A percentile compares a stretch with the other conserved stretches of the same genome.
phyloP scores from a whole-genome alignment of 306 rosid species.

The Acacia crassicarpa region DNA sequence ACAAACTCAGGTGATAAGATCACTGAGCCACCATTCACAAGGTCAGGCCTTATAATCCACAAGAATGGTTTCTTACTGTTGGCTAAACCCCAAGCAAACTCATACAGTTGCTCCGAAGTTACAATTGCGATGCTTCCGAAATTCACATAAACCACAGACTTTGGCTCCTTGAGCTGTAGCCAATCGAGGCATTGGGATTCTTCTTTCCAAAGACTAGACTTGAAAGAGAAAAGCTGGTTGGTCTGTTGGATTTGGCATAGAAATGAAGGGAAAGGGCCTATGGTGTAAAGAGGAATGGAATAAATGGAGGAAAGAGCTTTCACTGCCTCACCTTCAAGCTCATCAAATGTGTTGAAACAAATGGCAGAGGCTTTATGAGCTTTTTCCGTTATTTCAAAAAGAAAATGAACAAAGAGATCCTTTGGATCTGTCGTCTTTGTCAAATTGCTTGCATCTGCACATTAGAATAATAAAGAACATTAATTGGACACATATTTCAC shows the following conservation, averaged over 20 bases:
- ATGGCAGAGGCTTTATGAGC: not conserved
- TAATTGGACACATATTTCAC: not conserved
- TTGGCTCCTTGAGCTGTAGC: not conserved
- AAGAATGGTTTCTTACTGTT: not conserved
- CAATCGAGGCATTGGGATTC: not conserved
- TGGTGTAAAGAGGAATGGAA: not conserved
- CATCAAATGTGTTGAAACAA: not conserved
- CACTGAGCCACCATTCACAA: not conserved
- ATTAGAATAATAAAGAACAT: not conserved
- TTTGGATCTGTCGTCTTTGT: not conserved
- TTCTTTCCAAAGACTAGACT: not conserved
- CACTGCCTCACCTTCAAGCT: not conserved
- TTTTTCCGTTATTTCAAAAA: not conserved
- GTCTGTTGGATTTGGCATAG: not conserved
- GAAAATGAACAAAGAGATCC: not conserved
- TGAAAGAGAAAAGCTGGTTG: not conserved
- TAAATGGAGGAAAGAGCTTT: not conserved
- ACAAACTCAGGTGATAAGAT: not conserved
- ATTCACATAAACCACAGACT: not conserved
- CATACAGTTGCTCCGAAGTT: not conserved
- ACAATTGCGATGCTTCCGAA: not conserved
- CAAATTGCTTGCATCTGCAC: not conserved
- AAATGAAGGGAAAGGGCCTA: not conserved
- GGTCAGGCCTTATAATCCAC: not conserved
- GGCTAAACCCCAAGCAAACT: conserved; percentile 5